These are phyloP conservation scores for Tausonia pullulans DNA, from an alignment of 1,284 basidiomycete species.

Conservation along the genomic window DNA sequence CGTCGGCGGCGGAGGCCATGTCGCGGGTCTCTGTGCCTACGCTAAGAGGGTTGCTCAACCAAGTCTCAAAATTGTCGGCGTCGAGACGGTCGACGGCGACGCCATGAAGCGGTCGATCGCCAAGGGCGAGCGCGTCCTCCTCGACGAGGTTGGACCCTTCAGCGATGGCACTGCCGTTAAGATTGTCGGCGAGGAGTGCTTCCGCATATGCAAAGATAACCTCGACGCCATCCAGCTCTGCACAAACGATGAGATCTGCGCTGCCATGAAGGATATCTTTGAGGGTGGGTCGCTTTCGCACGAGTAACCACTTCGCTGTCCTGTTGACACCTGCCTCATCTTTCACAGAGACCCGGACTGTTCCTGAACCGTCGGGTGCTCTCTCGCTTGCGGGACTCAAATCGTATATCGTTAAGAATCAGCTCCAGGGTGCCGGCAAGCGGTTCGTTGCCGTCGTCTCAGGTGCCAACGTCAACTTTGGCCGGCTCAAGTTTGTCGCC, in stretches of 20 bases:
- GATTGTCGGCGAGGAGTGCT: conserved; percentile 88
- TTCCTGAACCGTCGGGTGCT: conserved; percentile 96
- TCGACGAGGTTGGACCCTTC: conserved; percentile 90
- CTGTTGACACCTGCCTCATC: not conserved
- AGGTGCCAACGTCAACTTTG: conserved; percentile 99
- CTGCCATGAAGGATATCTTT: conserved; percentile 97
- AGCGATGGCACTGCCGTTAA: conserved; percentile 99
- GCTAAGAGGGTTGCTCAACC: conserved; percentile 88
- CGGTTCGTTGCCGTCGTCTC: conserved; percentile 84
- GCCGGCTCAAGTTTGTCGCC: conserved; percentile 86
- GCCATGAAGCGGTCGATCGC: conserved; percentile 75
- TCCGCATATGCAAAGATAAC: conserved; percentile 75
- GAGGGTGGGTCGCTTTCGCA: conserved; percentile 52
- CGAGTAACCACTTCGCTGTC: not conserved
- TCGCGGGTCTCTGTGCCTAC: conserved; percentile 81
- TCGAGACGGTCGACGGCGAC: conserved; percentile 93
- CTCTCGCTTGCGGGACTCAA: conserved; percentile 87
- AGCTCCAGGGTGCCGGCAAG: conserved; percentile 68
- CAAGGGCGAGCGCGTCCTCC: conserved; percentile 64
- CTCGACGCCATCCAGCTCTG: conserved; percentile 79
- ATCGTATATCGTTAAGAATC: conserved; percentile 69
- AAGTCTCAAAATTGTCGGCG: conserved; percentile 69
- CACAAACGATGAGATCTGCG: conserved; percentile 94
- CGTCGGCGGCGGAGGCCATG: conserved; percentile 86
- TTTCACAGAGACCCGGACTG: conserved; percentile 69